Conservation (phyloP, 2,329 filamentous ascomycete species). For the Ophiostoma sp. region DNA sequence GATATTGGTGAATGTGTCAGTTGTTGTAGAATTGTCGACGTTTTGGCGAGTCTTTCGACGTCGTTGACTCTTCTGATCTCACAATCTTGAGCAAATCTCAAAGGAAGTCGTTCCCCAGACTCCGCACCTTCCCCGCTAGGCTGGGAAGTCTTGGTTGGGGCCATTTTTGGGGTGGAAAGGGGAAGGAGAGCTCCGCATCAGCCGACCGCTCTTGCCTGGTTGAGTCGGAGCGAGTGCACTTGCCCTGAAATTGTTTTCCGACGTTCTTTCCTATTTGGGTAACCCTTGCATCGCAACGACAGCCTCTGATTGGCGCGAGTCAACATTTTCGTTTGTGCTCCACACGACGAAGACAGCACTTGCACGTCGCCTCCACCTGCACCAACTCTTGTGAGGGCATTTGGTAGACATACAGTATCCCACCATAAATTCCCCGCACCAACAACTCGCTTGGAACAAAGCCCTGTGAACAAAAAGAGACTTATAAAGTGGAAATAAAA, state of each 20-base stretch:
- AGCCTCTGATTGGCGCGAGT: neutral
- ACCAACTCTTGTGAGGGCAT: no score
- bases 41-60: neutral
- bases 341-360: neutral
- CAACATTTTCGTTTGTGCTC: neutral
- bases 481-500: neutral
- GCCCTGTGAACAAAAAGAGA: neutral
- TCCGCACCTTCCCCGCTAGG: neutral
- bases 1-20: neutral
- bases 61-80: neutral
- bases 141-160: neutral
- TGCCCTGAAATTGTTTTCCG: neutral
- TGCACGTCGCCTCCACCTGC: neutral
- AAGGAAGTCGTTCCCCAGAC: neutral
- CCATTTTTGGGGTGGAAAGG: neutral
- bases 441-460: neutral
- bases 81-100: neutral
- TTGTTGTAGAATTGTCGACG: neutral
- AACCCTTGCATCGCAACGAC: neutral
- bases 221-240: neutral
- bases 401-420: neutral
- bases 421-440: neutral
- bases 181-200: neutral
- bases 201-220: neutral
- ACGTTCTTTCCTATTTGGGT: neutral